These are phyloP conservation scores for Fusarium compactum DNA, from an alignment of 2,329 filamentous ascomycete genomes.

Conservation along the genomic window DNA sequence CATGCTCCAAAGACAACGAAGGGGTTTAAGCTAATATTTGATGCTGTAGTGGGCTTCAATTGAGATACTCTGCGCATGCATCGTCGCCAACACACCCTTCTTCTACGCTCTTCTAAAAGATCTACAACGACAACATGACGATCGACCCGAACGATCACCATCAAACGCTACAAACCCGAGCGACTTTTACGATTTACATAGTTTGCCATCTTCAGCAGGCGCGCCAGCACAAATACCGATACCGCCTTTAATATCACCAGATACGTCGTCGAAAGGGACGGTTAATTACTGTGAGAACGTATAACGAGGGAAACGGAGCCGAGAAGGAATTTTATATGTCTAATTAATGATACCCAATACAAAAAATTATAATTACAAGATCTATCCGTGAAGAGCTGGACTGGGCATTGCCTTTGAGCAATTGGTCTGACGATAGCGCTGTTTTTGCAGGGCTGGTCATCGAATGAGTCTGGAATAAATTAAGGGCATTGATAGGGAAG, in stretches of 20 bases:
- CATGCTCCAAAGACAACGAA: too few species aligned
- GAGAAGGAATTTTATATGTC: not conserved
- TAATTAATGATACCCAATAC: slow-evolving; percentile 25
- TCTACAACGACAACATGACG: slow-evolving; percentile 44
- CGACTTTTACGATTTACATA: slow-evolving; percentile 33
- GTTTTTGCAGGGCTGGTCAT: not conserved
- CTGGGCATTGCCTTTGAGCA: not conserved
- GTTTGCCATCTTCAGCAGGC: slow-evolving; percentile 22
- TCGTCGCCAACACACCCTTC: slow-evolving; percentile 50
- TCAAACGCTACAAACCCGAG: slow-evolving; percentile 15
- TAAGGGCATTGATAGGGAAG: not conserved
- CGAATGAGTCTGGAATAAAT: not conserved
- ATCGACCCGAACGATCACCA: slow-evolving; percentile 25
- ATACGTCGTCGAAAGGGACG: slow-evolving; percentile 10
- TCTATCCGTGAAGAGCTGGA: not conserved
- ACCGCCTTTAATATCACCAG: not conserved
- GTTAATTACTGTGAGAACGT: slow-evolving; percentile 17
- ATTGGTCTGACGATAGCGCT: not conserved
- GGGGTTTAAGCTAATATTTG: too few species aligned
- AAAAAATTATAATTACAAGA: not conserved
- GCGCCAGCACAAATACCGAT: not conserved
- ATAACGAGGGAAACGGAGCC: not conserved
- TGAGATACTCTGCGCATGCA: slow-evolving; percentile 50
- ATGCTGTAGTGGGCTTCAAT: slow-evolving; percentile 49
- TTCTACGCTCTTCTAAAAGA: slow-evolving; percentile 49